phyloP scores from a whole-genome alignment of 73 alveolate genomes.

The Tetrahymena malaccensis region DNA sequence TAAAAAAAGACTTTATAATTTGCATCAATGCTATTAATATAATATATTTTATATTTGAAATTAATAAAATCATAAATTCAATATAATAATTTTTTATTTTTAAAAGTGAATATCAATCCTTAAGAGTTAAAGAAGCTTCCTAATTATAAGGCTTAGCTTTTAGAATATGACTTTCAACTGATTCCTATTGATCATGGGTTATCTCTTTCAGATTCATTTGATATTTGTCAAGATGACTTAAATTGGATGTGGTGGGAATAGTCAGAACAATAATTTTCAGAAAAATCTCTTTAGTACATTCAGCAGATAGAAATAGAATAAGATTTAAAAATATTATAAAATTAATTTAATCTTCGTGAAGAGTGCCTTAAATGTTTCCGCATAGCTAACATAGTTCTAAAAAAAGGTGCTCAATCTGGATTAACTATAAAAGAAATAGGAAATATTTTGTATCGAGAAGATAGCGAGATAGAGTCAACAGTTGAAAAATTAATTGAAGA shows the following conservation, averaged over 20 bases:
- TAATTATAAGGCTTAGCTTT: constrained; percentile 15
- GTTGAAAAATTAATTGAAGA: constrained; percentile 2
- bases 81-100: constrained; percentile 4
- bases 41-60: too few relatives aligned
- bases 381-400: constrained; percentile 77
- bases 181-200: constrained; percentile 96
- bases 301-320: constrained; percentile 63
- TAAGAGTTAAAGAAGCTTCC: constrained; percentile 8
- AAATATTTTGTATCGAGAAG: constrained; percentile 28
- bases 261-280: constrained; percentile 70
- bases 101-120: neutral
- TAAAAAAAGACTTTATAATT: too few relatives aligned
- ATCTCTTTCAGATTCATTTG: constrained; percentile 87
- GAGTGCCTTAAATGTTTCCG: constrained; percentile 88
- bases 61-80: too few relatives aligned
- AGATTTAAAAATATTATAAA: constrained; percentile 72
- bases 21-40: too few relatives aligned
- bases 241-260: constrained; percentile 95
- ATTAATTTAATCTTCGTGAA: constrained; percentile 75
- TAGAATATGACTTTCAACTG: constrained; percentile 52
- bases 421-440: constrained; percentile 80
- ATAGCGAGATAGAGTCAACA: constrained; percentile 2
- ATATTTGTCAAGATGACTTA: constrained; percentile 83
- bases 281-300: constrained; percentile 65
- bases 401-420: constrained; percentile 82